Conservation (phyloP, 2,329 filamentous ascomycete genomes). For the Ascochyta koolunga region DNA sequence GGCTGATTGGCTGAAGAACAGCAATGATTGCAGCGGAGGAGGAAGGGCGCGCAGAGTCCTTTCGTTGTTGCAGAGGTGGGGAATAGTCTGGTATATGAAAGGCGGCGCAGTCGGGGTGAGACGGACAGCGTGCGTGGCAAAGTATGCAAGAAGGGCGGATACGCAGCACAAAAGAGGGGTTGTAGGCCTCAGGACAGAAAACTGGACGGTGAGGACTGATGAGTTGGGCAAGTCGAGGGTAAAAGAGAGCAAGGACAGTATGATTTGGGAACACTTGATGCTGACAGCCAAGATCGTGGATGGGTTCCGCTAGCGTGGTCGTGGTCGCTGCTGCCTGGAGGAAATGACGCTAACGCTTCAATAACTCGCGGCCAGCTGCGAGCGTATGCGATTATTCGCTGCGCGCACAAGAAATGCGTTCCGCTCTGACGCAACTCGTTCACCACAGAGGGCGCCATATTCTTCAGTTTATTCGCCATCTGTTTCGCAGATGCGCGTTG, state of each 20-base stretch:
- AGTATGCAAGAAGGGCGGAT: constrained; percentile 32
- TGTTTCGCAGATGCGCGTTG: constrained; percentile 16
- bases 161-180: constrained; percentile 25
- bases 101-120: constrained; percentile 41
- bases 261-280: constrained; percentile 13
- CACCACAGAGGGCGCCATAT: constrained; percentile 15
- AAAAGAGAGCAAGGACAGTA: constrained; percentile 22
- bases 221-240: constrained; percentile 27
- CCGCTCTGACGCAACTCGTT: constrained; percentile 23
- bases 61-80: constrained; percentile 27
- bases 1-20: constrained; percentile 15
- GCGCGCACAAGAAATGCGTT: constrained; percentile 20
- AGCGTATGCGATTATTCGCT: constrained; percentile 31
- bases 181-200: constrained; percentile 39
- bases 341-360: constrained; percentile 19
- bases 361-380: constrained; percentile 30
- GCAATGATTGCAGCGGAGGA: constrained; percentile 20
- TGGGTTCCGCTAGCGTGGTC: constrained; percentile 12
- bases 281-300: constrained; percentile 24
- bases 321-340: constrained; percentile 32
- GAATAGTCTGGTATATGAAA: constrained; percentile 37
- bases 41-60: constrained; percentile 40
- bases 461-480: constrained; percentile 16
- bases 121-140: constrained; percentile 37
- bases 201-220: constrained; percentile 23